A percentile compares a stretch with the other conserved stretches of the same genome.
phyloP scores from a whole-genome alignment of 2,329 filamentous ascomycete species.

The Didymella segeticola region DNA sequence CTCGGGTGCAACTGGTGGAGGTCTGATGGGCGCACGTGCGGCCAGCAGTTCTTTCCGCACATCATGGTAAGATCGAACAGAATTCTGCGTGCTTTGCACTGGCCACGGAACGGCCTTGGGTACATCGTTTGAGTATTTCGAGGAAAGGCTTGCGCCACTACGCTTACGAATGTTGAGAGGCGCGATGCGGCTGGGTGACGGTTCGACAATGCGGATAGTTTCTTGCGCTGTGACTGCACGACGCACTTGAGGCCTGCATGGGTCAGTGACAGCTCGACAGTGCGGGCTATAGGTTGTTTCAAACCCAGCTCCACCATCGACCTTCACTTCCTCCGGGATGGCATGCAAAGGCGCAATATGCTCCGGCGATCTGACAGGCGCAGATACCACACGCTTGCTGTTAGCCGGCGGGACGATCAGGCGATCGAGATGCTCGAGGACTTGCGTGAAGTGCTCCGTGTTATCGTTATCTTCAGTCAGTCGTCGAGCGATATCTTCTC shows the following conservation, averaged over 20 bases:
- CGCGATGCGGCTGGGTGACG: constrained; percentile 58
- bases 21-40: constrained; percentile 18
- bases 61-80: constrained; percentile 29
- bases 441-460: constrained; percentile 62
- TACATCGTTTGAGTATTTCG: constrained; percentile 24
- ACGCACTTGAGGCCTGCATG: constrained; percentile 41
- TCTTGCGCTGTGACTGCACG: constrained; percentile 40
- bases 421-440: constrained; percentile 66
- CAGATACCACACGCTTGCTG: constrained; percentile 55
- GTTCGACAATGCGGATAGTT: constrained; percentile 65
- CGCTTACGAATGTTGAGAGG: constrained; percentile 64
- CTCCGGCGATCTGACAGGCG: constrained; percentile 46
- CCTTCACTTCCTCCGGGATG: constrained; percentile 59
- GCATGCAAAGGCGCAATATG: constrained; percentile 52
- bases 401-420: constrained; percentile 57
- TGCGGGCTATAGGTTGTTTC: constrained; percentile 31
- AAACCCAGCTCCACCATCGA: constrained; percentile 44
- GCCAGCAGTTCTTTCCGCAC: constrained; percentile 30
- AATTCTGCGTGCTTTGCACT: constrained; percentile 16
- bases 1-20: constrained; percentile 25
- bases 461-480: constrained; percentile 55
- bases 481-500: constrained; percentile 62
- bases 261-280: constrained; percentile 54
- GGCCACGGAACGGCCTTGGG: constrained; percentile 24
- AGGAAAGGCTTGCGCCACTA: constrained; percentile 41